Evolutionary conservation across 1,284 basidiomycete genomes (phyloP), one percentile per base, ranked within the genome.

Genomic region (Ustilago loliicola): DNA sequence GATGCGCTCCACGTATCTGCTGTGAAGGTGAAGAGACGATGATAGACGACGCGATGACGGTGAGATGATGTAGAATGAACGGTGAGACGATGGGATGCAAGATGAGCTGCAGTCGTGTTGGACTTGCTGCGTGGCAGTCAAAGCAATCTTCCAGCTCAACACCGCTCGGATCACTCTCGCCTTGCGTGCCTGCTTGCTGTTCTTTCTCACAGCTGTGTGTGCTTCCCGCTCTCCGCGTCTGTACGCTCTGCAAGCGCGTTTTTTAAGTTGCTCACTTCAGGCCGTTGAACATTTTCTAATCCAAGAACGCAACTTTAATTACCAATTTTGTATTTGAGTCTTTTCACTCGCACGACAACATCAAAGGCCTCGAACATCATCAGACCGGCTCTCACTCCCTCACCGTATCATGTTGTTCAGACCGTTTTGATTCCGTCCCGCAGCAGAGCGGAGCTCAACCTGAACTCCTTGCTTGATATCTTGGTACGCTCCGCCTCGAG

Each of bases 101-200:
- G 45, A 50, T 34, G 21, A n/a, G 7, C 42, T 48, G 61, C 42
- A 45, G n/a, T 8, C 42, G 42, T 45, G 66, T 68, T 68, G 66
- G 50, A 68, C 55, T 68, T 38, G 47, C 62, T 54, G 67, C 62
- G 54, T 66, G 48, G 59, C 61, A 61, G 50, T 34, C 17, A n/a
- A 19, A 23, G 38, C 63, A 65, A 65, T 65, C 71, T 73, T 73
- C 71, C 53, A 55, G 53, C 53, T 55, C 34, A 38, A 55, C 47
- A 54, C 62, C 71, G 72, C 72, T 74, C 72, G 66, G 72, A 74
- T 74, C 72, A 74, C 61, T 62, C 55, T 52, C 11, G 42, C 30
- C n/a, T 15, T 21, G 21, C n/a, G 23, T 30, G 34, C 48, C 34
- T 36, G 36, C 56, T 47, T 51, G 23, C 58, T 38, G 29, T 40